A percentile compares a stretch with the other conserved stretches of the same genome.
Evolutionary conservation across 306 rosid genomes (phyloP).

Genomic region (Vigna reflexopilosa): DNA sequence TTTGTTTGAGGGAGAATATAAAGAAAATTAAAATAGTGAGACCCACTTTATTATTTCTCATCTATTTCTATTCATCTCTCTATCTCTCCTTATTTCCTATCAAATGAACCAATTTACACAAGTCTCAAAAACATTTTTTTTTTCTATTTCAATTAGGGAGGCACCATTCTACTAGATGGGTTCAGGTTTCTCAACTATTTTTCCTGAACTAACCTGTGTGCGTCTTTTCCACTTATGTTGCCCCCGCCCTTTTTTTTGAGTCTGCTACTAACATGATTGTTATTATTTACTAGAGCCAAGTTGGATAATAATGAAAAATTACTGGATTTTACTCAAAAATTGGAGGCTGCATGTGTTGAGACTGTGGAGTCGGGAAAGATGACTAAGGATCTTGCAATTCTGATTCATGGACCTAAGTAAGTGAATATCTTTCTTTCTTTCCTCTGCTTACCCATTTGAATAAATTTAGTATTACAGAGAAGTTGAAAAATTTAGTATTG

Average conservation of each 20-base stretch:
- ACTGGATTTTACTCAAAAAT: slow-evolving; percentile 75
- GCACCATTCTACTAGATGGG: neutral
- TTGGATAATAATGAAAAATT: slow-evolving; percentile 77
- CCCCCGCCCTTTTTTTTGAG: neutral
- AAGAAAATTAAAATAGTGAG: no score
- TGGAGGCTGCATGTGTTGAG: slow-evolving; percentile 90
- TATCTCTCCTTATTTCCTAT: no score
- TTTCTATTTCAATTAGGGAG: neutral
- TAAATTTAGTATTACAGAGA: slow-evolving; percentile 19
- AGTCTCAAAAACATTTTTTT: no score
- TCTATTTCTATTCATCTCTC: no score
- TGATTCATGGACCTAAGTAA: slow-evolving; percentile 90
- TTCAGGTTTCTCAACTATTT: neutral
- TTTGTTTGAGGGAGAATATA: no score
- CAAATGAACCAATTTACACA: no score
- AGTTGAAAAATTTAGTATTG: slow-evolving; percentile 3
- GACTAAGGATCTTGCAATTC: slow-evolving; percentile 97
- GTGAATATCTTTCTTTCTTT: slow-evolving; percentile 41
- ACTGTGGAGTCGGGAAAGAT: slow-evolving; percentile 91
- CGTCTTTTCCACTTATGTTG: neutral
- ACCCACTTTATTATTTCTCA: no score
- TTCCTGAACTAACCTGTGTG: neutral
- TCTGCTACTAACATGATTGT: slow-evolving; percentile 14
- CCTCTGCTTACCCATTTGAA: slow-evolving; percentile 8
- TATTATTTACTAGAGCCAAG: slow-evolving; percentile 70